Percentiles rank a stretch among this genome's conserved stretches.
Conservation (phyloP, 129 eudicot species). For the Solidago caesia region DNA sequence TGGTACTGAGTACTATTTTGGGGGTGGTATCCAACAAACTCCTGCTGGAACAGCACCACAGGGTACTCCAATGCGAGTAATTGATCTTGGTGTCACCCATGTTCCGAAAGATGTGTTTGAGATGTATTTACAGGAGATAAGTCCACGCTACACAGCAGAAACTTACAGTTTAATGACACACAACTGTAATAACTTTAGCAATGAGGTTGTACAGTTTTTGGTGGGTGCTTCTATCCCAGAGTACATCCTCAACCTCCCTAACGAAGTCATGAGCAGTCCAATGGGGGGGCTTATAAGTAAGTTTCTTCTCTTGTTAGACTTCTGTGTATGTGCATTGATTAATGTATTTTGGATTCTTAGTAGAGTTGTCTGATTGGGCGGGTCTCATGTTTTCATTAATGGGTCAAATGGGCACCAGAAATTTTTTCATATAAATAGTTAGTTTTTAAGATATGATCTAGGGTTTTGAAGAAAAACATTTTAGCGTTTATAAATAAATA, state of each 20-base stretch:
- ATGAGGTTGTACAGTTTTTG: conserved; percentile 88
- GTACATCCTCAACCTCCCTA: conserved; percentile 78
- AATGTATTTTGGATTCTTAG: neutral
- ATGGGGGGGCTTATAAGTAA: conserved; percentile 81
- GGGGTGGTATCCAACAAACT: conserved; percentile 77
- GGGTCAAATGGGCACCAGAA: neutral
- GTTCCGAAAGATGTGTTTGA: conserved; percentile 90
- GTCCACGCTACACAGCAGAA: conserved; percentile 79
- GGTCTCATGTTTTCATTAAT: neutral
- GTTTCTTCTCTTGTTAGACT: conserved; percentile 14
- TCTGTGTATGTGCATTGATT: neutral
- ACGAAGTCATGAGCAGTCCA: conserved; percentile 89
- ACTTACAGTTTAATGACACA: conserved; percentile 81
- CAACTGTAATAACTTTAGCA: conserved; percentile 90
- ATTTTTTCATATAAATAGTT: neutral
- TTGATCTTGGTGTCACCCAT: conserved; percentile 83
- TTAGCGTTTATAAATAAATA: no score
- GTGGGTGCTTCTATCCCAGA: conserved; percentile 73
- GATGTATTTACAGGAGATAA: conserved; percentile 75
- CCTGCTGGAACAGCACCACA: conserved; percentile 70
- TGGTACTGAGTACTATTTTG: conserved; percentile 86
- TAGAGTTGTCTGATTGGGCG: neutral
- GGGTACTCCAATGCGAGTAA: conserved; percentile 74
- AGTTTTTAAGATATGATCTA: neutral
- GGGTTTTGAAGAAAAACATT: no score